Conservation (phyloP, 306 rosid genomes). For the Cyclanthera cordifolia region DNA sequence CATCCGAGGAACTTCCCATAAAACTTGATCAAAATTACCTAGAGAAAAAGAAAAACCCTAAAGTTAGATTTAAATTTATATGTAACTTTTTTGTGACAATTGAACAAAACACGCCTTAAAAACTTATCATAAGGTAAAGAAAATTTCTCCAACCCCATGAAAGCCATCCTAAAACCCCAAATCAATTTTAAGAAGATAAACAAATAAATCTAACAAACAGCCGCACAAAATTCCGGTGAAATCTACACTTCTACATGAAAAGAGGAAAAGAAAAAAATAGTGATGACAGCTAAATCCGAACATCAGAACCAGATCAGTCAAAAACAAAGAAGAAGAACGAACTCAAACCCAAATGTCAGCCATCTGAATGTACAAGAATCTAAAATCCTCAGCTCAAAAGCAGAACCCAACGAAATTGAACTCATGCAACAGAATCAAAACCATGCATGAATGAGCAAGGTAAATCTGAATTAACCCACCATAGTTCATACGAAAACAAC, state of each 20-base stretch:
- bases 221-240: not conserved
- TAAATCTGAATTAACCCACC: not conserved
- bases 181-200: not conserved
- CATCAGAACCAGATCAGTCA: not conserved
- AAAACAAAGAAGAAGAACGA: not conserved
- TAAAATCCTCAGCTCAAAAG: constrained; percentile 1
- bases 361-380: not conserved
- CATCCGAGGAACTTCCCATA: constrained; percentile 30
- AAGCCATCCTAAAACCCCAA: not conserved
- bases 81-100: not conserved
- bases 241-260: not conserved
- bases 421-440: not conserved
- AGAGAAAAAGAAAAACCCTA: not conserved
- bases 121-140: not conserved
- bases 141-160: not conserved
- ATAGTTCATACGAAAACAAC: not conserved
- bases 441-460: not conserved
- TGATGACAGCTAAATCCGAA: not conserved
- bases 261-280: not conserved
- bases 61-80: not conserved
- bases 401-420: not conserved
- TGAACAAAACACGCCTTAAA: not conserved
- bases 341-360: not conserved
- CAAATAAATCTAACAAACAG: not conserved
- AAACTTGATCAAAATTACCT: constrained; percentile 20